Conservation (phyloP, 352 stramenopile genomes). For the Phytophthora kernoviae region DNA sequence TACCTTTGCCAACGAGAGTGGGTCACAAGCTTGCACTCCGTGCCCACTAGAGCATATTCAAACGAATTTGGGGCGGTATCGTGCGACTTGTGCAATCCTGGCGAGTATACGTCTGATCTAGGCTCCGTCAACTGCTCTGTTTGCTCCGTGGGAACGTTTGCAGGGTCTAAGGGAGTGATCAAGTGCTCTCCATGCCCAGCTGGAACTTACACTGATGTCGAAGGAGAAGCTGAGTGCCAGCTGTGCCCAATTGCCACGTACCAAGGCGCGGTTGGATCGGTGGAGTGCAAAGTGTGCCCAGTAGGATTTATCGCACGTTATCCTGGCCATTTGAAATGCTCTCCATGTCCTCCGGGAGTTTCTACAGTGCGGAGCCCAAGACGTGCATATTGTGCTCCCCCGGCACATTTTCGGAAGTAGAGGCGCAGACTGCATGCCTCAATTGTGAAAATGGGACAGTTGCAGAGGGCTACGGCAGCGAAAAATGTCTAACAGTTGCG, state of each 20-base stretch:
- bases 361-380: constrained; percentile 29
- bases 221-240: constrained; percentile 54
- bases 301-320: constrained; percentile 42
- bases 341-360: constrained; percentile 46
- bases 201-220: constrained; percentile 36
- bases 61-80: constrained; percentile 24
- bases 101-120: constrained; percentile 34
- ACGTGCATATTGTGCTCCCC: constrained; percentile 42
- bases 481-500: constrained; percentile 25
- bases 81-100: constrained; percentile 50
- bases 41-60: constrained; percentile 43
- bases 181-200: constrained; percentile 21
- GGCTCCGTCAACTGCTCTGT: constrained; percentile 31
- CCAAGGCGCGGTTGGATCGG: constrained; percentile 37
- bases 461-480: constrained; percentile 38
- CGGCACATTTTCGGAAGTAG: constrained; percentile 34
- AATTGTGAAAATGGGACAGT: constrained; percentile 35
- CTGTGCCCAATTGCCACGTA: constrained; percentile 45
- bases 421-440: constrained; percentile 32
- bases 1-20: constrained; percentile 46
- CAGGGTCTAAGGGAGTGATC: constrained; percentile 17
- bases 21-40: constrained; percentile 31
- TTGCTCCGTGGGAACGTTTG: constrained; percentile 39
- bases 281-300: constrained; percentile 41
- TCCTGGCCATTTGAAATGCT: constrained; percentile 40